phyloP scores from a whole-genome alignment of 371 early-diverging fungal species.

The Dentiscutata heterogama region DNA sequence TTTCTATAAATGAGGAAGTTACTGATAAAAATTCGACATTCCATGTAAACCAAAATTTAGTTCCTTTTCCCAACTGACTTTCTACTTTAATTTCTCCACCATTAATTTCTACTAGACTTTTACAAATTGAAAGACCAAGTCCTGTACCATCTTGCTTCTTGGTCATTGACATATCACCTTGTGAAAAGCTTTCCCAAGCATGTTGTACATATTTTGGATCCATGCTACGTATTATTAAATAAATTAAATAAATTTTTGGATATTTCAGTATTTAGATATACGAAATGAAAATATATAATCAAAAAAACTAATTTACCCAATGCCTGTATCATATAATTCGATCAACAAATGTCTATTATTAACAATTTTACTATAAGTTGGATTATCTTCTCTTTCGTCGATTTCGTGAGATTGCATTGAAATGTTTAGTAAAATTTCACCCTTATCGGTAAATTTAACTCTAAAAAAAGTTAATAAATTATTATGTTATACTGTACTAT shows the following conservation, averaged over 20 bases:
- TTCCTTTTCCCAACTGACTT: slow-evolving; percentile 44
- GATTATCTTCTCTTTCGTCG: no score
- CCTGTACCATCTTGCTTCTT: slow-evolving; percentile 50
- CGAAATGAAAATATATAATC: background rate
- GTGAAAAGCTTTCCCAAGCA: slow-evolving; percentile 58
- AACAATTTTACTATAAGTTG: no score
- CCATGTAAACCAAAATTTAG: slow-evolving; percentile 57
- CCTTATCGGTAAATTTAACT: background rate
- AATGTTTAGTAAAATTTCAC: slow-evolving; percentile 13
- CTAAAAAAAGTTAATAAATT: slow-evolving; percentile 16
- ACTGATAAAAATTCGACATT: slow-evolving; percentile 43
- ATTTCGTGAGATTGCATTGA: background rate
- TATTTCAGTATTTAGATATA: no score
- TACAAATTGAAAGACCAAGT: no score
- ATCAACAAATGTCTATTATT: background rate
- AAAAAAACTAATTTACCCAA: slow-evolving; percentile 25
- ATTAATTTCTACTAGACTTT: no score
- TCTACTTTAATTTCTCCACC: no score
- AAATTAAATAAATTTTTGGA: no score
- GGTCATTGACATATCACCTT: slow-evolving; percentile 55
- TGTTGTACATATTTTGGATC: slow-evolving; percentile 55
- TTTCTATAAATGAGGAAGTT: background rate
- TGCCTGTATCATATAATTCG: slow-evolving; percentile 45
- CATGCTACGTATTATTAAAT: slow-evolving; percentile 47
- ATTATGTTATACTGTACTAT: background rate